Base-by-base conservation (phyloP, 176 grass and related monocot species). In the Hyparrhenia diplandra region DNA sequence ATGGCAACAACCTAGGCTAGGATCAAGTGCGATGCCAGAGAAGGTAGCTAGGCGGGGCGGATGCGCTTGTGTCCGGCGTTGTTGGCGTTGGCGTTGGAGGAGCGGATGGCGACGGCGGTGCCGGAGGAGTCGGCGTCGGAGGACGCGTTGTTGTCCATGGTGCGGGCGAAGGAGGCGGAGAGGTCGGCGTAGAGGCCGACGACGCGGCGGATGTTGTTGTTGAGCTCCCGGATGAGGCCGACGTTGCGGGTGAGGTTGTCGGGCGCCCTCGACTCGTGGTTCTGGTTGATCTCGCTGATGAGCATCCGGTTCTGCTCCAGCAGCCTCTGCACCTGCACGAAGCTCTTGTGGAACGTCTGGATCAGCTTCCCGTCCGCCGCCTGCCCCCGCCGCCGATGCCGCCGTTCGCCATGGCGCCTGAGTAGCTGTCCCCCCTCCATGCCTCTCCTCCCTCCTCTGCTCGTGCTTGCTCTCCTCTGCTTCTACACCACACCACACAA, bases 251-350 rank as follows among this genome's bases (percentile, higher is more conserved):
- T 85, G 80, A 94, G 84, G 82, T 87, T 80, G 80, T 87, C 81
- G 4, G 92, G 89, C 59, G 82, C 74, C 25, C 77, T 25, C 28
- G 89, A 92, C 71, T 94, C 92, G 51, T 94, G 92, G 74, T 94
- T 94, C 83, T 92, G 88, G 85, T 94, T 94, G 92, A 94, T 94
- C 84, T 94, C 89, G 28, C 49, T 89, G 80, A 94, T 94, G 69
- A 94, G 87, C 84, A 89, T 47, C 87, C 92, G 80, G 66, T 94
- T 94, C 84, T 89, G 89, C 51, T 94, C 89, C 72, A 94, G 87
- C 63, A 94, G 85, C 87, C 67, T 85, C 80, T 94, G 92, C 61
- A 92, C 92, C 84, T 94, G 92, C 59, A 94, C 92, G 76, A 94
- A 94, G 78, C 92, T 94, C 92, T 87, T 92, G 75, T 94, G 92